These are phyloP conservation scores for Ajuga chamaepitys DNA, from an alignment of 257 asterid genomes.

Conservation along the genomic window DNA sequence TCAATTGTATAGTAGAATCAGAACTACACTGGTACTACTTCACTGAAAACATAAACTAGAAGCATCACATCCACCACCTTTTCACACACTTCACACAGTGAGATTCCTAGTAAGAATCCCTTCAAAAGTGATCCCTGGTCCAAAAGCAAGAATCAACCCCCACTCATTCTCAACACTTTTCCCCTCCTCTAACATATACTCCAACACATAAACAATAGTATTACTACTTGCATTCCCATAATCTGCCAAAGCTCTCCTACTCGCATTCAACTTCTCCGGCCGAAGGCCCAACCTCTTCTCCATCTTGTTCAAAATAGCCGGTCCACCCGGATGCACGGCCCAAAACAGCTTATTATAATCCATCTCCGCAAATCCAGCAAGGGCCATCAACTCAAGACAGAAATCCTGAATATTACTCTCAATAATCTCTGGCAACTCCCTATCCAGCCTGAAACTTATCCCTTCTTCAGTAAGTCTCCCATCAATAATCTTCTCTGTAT, in stretches of 20 bases:
- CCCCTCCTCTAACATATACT: conserved; percentile 63
- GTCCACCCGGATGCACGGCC: conserved; percentile 99
- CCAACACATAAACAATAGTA: conserved; percentile 86
- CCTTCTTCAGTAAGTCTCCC: conserved; percentile 92
- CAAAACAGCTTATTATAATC: conserved; percentile 72
- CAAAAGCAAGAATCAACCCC: conserved; percentile 90
- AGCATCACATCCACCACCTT: too few species aligned
- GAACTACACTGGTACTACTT: too few species aligned
- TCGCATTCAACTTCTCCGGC: conserved; percentile 66
- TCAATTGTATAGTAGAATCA: too few species aligned
- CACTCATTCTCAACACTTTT: conserved; percentile 33
- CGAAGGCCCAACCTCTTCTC: conserved; percentile 63
- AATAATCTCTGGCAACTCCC: conserved; percentile 72
- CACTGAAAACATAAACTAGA: too few species aligned
- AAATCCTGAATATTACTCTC: conserved; percentile 68
- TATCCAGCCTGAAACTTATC: conserved; percentile 70
- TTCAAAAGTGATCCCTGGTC: conserved; percentile 94
- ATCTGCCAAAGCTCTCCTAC: conserved; percentile 78
- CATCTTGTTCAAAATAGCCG: conserved; percentile 73
- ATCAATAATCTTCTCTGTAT: conserved; percentile 78
- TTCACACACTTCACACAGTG: conserved; percentile 19
- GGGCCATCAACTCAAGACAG: conserved; percentile 50
- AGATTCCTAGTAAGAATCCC: conserved; percentile 82
- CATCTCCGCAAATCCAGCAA: conserved; percentile 18
- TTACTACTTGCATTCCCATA: conserved; percentile 95